Conservation (phyloP, 2,329 filamentous ascomycete species). For the Cordyceps tenuipes region DNA sequence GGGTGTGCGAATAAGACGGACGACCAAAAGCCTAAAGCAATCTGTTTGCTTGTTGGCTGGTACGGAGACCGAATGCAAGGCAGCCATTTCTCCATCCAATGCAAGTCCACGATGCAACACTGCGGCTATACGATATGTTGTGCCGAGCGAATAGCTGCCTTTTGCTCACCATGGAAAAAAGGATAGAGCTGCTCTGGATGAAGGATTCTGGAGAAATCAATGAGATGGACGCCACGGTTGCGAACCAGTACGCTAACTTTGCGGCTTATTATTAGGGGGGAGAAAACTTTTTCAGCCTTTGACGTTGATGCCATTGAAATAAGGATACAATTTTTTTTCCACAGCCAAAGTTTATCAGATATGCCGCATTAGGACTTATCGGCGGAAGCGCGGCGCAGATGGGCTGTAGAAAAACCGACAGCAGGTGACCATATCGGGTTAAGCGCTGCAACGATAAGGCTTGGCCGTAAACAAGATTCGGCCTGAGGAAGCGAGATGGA, state of each 20-base stretch:
- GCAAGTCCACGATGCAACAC: background rate
- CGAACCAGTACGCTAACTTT: background rate
- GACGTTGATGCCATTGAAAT: constrained; percentile 10
- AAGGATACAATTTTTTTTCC: constrained; percentile 9
- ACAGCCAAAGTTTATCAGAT: constrained; percentile 3
- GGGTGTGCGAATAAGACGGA: constrained; percentile 4
- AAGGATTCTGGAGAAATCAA: background rate
- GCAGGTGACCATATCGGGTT: constrained; percentile 6
- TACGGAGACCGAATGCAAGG: background rate
- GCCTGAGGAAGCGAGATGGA: constrained; percentile 12
- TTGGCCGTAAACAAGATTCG: constrained; percentile 2
- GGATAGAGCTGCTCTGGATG: background rate
- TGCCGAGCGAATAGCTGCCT: background rate
- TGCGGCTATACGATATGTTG: constrained; percentile 1
- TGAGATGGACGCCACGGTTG: background rate
- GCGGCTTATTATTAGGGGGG: background rate
- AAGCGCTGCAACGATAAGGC: constrained; percentile 10
- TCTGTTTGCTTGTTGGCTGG: background rate
- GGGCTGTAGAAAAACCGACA: constrained; percentile 7
- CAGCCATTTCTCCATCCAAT: background rate
- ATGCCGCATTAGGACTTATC: constrained; percentile 13
- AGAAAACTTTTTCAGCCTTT: constrained; percentile 1
- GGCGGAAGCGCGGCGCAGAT: constrained; percentile 3
- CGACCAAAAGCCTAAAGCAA: constrained; percentile 4
- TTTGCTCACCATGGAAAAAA: background rate